phyloP scores from a whole-genome alignment of 2,329 filamentous ascomycete species.

The Helotiales sp. region DNA sequence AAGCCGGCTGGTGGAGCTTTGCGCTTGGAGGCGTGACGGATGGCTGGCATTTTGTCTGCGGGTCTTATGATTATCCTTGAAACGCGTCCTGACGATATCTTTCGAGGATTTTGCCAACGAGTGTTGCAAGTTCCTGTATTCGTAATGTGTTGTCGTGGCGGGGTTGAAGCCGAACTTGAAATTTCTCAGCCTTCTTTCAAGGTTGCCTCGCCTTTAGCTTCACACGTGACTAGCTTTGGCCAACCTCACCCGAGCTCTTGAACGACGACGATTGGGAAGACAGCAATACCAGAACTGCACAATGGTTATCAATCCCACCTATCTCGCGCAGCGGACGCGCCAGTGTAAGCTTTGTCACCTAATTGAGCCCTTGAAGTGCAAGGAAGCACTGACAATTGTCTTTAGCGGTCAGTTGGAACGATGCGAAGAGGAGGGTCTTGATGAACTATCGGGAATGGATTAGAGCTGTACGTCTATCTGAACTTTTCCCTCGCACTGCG shows the following conservation, averaged over 20 bases:
- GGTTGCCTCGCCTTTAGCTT: constrained; percentile 1
- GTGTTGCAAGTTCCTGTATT: neutral
- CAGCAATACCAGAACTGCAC: constrained; percentile 33
- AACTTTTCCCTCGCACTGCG: neutral
- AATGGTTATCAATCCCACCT: constrained; percentile 91
- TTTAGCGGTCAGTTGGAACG: constrained; percentile 81
- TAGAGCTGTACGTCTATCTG: constrained; percentile 70
- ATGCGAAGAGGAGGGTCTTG: constrained; percentile 85
- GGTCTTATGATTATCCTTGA: neutral
- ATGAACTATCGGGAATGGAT: constrained; percentile 94
- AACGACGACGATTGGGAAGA: constrained; percentile 6
- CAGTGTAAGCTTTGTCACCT: constrained; percentile 60
- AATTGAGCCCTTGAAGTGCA: constrained; percentile 3
- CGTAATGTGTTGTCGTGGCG: neutral
- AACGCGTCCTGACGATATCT: neutral
- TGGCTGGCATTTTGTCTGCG: constrained; percentile 65
- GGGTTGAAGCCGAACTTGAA: constrained; percentile 2
- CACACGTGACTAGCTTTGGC: constrained; percentile 7
- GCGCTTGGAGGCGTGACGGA: constrained; percentile 72
- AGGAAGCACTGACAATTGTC: constrained; percentile 45
- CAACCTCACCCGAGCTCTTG: constrained; percentile 23
- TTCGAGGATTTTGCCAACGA: neutral
- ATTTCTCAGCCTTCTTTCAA: constrained; percentile 21
- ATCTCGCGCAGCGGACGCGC: constrained; percentile 79
- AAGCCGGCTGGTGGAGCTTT: constrained; percentile 86